Conservation (phyloP, 805 yeast species). For the Wickerhamomyces xylosicus region DNA sequence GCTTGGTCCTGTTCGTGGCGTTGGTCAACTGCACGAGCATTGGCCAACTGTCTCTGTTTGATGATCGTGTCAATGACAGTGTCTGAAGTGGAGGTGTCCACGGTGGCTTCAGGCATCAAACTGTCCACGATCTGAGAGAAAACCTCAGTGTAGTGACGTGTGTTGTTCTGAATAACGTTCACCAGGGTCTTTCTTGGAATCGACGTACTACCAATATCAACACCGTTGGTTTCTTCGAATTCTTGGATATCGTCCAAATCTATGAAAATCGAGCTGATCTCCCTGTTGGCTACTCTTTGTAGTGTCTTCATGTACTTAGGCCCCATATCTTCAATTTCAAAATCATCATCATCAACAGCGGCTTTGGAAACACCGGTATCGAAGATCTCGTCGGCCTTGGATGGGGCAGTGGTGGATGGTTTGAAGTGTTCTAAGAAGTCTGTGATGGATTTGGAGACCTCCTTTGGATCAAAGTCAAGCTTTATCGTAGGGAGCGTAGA, state of each 20-base stretch:
- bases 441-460: constrained; percentile 43
- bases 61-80: constrained; percentile 89
- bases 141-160: constrained; percentile 70
- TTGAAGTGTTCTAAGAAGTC: constrained; percentile 66
- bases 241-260: constrained; percentile 78
- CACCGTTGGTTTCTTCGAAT: constrained; percentile 43
- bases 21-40: constrained; percentile 61
- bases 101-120: constrained; percentile 80
- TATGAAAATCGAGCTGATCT: constrained; percentile 51
- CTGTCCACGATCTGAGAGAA: constrained; percentile 70
- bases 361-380: constrained; percentile 22
- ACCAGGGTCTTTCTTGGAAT: constrained; percentile 30
- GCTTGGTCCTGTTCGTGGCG: constrained; percentile 41
- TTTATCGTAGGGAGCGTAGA: constrained; percentile 50
- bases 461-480: constrained; percentile 64
- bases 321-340: constrained; percentile 21
- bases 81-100: constrained; percentile 67
- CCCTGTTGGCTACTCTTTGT: constrained; percentile 80
- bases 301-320: constrained; percentile 70
- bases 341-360: constrained; percentile 6
- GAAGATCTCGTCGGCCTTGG: constrained; percentile 23
- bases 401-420: constrained; percentile 20
- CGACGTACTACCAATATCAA: constrained; percentile 14
- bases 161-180: constrained; percentile 56
- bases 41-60: constrained; percentile 81